Evolutionary conservation across 2,329 filamentous ascomycete species (phyloP).

Genomic region (Stenocarpella maydis): DNA sequence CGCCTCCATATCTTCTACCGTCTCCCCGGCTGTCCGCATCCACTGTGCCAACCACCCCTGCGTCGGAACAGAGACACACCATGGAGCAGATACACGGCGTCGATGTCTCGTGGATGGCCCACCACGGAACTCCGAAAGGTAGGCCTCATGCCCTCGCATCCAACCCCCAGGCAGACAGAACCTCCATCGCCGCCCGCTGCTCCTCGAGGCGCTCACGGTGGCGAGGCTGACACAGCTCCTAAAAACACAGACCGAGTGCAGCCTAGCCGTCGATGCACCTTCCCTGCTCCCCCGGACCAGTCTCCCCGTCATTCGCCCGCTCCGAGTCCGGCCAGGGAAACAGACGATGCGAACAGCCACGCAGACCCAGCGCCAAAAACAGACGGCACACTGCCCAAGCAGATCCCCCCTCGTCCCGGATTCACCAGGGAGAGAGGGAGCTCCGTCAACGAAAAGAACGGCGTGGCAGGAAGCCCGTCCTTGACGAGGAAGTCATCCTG

Average conservation of each 20-base stretch:
- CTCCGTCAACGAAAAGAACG: constrained; percentile 45
- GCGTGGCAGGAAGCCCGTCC: constrained; percentile 45
- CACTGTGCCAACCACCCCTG: background rate
- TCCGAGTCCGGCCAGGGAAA: constrained; percentile 30
- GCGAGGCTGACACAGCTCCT: constrained; percentile 28
- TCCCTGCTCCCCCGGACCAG: constrained; percentile 36
- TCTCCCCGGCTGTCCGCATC: background rate
- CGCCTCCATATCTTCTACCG: background rate
- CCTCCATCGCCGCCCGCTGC: background rate
- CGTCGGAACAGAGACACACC: constrained; percentile 38
- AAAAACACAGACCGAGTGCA: constrained; percentile 31
- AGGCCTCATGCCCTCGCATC: constrained; percentile 46
- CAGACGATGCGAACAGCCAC: constrained; percentile 34
- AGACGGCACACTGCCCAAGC: constrained; percentile 38
- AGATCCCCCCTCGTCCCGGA: constrained; percentile 44
- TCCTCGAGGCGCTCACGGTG: background rate
- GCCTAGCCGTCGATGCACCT: constrained; percentile 36
- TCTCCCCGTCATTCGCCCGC: constrained; percentile 36
- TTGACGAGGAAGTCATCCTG: constrained; percentile 77
- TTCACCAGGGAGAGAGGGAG: constrained; percentile 41
- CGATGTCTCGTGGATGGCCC: constrained; percentile 89
- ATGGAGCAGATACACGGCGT: constrained; percentile 86
- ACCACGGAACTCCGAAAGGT: constrained; percentile 81
- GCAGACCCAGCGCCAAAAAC: constrained; percentile 28
- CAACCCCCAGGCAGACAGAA: background rate